Base-by-base conservation (phyloP, 2,329 filamentous ascomycete species). In the Alternaria sp. region DNA sequence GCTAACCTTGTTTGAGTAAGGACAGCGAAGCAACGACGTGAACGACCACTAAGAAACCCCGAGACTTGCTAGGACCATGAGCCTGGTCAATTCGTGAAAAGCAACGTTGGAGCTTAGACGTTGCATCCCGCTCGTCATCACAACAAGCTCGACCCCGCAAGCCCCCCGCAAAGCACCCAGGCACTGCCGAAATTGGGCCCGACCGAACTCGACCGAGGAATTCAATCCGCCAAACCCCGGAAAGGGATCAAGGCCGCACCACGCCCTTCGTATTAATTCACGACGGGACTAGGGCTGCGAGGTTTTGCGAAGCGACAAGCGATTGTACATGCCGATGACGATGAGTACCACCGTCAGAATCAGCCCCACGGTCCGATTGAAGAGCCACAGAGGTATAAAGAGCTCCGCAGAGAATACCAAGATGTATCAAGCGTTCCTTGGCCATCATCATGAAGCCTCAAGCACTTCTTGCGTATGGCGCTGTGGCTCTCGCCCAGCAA, bases 401-500 rank as follows among this genome's bases (percentile, higher is more conserved):
- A 11, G 28, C 51, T 12, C 28, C 10, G 18, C 37, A 14, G 18
- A 20, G 6, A 28, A 12, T 12, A 55, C 18, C 14, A 28, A 33
- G 7, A 25, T 37, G 43, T 25, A 33, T n/a, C 44, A 50, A 45
- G 26, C 23, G 21, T 14, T 18, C 15, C 14, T 45, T 11, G 37
- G 14, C 37, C 18, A 33, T 21, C 46, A 60, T 3, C 18, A 73
- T 73, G 71, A 71, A 66, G 58, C 47, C 49, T 54, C 54, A 63
- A n/a, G 43, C 28, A 44, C 11, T 70, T 30, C 43, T 72, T 10
- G 60, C 46, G 6, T 47, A 43, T 21, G 51, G 60, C 15, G 57
- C 66, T 7, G 44, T 70, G 15, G 67, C 60, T 41, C 47, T 47
- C 59, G 72, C 73, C n/a, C 79, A 81, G 54, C 79, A 81, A 59